Base-by-base conservation (phyloP, 2,329 filamentous ascomycete genomes). In the Fusarium chuoi region DNA sequence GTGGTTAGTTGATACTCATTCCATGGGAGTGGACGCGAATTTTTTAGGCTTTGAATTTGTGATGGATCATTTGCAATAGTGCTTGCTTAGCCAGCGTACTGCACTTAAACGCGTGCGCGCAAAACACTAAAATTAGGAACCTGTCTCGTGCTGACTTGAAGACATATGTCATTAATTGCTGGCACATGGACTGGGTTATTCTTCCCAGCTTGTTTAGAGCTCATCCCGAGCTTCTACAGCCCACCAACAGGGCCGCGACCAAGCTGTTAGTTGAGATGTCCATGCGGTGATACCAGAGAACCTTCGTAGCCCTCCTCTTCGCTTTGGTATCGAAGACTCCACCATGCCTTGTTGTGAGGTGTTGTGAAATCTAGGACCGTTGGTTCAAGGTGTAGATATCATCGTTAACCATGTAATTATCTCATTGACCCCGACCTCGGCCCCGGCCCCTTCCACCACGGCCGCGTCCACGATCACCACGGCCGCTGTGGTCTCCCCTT, bases 401-500 rank as follows among this genome's bases (percentile, higher is more conserved):
- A 62, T 66, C 39, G 38, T 51, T 30, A 67, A 28, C 30, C 35
- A 61, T 58, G 46, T 45, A 42, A 52, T 33, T 22, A 38, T 58
- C 66, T 78, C 74, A 80, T 76, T 81, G 78, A 24, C 81, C 82
- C 39, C 82, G 77, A 18, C 82, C 82, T 44, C 82, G 75, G 24
- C 81, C 81, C 28, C 81, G 77, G 39, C 84, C 84, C 36, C 82
- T 78, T 28, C 82, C 82, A 59, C 83, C 82, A 58, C 82, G 80
- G 14, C 83, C 84, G 61, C 84, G 79, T 33, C 82, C 83, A 39
- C 82, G 75, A 30, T 87, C 83, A 30, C 86, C 85, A 28, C 89
- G 83, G 55, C 88, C 85, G 49, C 86, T 85, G 74, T 91, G 87
- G 42, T 91, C 89, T 62, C 89, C 89, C 77, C 89, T 86, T 79